These are phyloP conservation scores for Rehmannia glutinosa DNA, from an alignment of 257 asterid genomes.

Conservation along the genomic window DNA sequence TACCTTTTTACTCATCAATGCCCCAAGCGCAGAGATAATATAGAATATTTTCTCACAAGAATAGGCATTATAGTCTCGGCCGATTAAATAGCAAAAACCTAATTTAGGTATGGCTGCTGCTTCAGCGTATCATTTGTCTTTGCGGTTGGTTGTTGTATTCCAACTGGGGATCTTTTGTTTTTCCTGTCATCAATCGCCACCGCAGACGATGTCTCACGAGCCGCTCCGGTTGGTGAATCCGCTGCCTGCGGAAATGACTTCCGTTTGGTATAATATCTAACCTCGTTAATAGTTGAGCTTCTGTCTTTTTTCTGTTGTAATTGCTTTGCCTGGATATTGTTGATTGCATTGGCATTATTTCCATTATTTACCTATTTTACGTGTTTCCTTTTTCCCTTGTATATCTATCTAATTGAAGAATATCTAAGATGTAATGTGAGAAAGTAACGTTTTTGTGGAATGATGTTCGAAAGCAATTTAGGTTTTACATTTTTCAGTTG, in stretches of 20 bases:
- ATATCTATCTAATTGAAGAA: not conserved
- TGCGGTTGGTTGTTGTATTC: slow-evolving; percentile 20
- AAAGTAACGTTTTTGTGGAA: not conserved
- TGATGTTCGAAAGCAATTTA: not conserved
- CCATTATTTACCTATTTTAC: not conserved
- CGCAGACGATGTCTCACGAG: slow-evolving; percentile 38
- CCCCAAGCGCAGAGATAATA: slow-evolving; percentile 5
- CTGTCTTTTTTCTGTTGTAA: not conserved
- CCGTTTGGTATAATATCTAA: slow-evolving; percentile 37
- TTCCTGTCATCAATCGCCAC: slow-evolving; percentile 32
- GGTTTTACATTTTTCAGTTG: not conserved
- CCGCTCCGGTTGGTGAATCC: slow-evolving; percentile 28
- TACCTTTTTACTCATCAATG: slow-evolving; percentile 17
- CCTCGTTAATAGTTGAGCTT: not conserved
- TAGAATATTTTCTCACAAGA: not conserved
- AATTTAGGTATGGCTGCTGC: slow-evolving; percentile 33
- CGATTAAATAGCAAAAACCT: not conserved
- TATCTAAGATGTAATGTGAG: not conserved
- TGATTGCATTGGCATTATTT: not conserved
- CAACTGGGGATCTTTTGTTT: slow-evolving; percentile 24
- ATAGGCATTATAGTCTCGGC: not conserved
- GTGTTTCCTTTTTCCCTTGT: not conserved
- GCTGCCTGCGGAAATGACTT: slow-evolving; percentile 43
- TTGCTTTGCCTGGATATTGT: not conserved
- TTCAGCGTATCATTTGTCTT: slow-evolving; percentile 17